phyloP scores from a whole-genome alignment of 129 eudicot genomes.

The Silybum marianum region DNA sequence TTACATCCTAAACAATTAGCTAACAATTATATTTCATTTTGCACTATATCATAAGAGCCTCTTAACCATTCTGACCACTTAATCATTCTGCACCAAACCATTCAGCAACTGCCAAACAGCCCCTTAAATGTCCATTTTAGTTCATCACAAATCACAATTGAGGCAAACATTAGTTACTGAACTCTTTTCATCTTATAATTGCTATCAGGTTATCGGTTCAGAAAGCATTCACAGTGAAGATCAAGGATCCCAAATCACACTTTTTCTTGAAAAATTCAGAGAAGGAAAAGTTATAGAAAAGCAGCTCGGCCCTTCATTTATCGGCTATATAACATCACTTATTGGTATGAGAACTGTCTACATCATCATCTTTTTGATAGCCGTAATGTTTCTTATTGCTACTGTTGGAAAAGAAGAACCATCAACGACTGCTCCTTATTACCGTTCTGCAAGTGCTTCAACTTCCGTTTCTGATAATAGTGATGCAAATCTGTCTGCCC shows the following conservation, averaged over 20 bases:
- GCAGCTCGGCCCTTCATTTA: constrained; percentile 62
- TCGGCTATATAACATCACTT: constrained; percentile 65
- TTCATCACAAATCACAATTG: not conserved
- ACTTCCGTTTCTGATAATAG: constrained; percentile 36
- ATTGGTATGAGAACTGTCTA: constrained; percentile 56
- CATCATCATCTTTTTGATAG: constrained; percentile 55
- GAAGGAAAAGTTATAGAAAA: constrained; percentile 74
- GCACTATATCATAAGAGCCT: too few relatives aligned
- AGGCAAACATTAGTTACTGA: not conserved
- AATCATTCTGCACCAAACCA: too few relatives aligned
- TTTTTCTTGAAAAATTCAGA: constrained; percentile 72
- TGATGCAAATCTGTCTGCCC: constrained; percentile 27
- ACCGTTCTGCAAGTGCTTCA: constrained; percentile 33
- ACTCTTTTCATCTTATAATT: constrained; percentile 16
- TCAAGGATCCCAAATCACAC: constrained; percentile 70
- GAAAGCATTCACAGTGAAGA: constrained; percentile 70
- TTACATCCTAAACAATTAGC: too few relatives aligned
- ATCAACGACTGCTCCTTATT: constrained; percentile 50
- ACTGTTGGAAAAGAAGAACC: constrained; percentile 64
- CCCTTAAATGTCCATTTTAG: not conserved
- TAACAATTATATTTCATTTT: too few relatives aligned
- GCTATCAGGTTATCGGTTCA: constrained; percentile 72
- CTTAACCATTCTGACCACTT: too few relatives aligned
- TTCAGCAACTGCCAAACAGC: too few relatives aligned
- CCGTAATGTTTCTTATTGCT: constrained; percentile 52